Evolutionary conservation across 2,329 filamentous ascomycete species (phyloP).

Genomic region (Byssoonygena ceratinophila): DNA sequence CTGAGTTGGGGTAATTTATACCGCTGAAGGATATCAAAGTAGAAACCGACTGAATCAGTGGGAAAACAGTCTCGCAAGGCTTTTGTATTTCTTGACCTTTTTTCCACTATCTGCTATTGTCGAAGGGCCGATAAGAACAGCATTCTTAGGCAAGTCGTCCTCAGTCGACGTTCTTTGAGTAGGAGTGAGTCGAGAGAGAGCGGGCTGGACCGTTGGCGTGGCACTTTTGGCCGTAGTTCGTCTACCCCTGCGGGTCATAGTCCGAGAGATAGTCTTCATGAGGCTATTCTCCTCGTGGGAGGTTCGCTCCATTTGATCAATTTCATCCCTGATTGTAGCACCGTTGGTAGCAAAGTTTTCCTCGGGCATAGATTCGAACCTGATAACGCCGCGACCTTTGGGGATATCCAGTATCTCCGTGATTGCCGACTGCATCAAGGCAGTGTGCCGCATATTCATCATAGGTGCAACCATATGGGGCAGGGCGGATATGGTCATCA

Average conservation of each 20-base stretch:
- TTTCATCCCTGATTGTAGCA: slow-evolving; percentile 57
- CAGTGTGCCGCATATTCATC: slow-evolving; percentile 70
- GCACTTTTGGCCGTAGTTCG: background rate
- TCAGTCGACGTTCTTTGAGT: slow-evolving; percentile 1
- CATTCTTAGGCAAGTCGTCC: background rate
- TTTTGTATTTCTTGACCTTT: slow-evolving; percentile 22
- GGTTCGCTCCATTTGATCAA: slow-evolving; percentile 47
- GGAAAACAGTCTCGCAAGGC: slow-evolving; percentile 5
- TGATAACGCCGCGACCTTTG: slow-evolving; percentile 57
- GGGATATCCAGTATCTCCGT: slow-evolving; percentile 58
- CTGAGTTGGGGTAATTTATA: too few species aligned
- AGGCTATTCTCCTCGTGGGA: slow-evolving; percentile 32
- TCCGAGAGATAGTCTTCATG: slow-evolving; percentile 32
- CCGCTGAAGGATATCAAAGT: too few species aligned
- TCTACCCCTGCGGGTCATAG: slow-evolving; percentile 30
- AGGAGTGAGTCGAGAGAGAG: background rate
- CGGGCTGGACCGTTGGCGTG: background rate
- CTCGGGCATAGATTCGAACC: slow-evolving; percentile 59
- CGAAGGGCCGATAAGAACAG: background rate
- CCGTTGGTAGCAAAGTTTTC: slow-evolving; percentile 62
- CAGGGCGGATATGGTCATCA: slow-evolving; percentile 61
- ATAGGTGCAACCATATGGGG: slow-evolving; percentile 57
- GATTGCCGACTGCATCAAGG: slow-evolving; percentile 66
- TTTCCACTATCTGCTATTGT: slow-evolving; percentile 7
- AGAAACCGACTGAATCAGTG: background rate